Percentiles rank a stretch among this genome's conserved stretches.
Conservation (phyloP, 2,329 filamentous ascomycete genomes). For the Diaporthe ilicicola region DNA sequence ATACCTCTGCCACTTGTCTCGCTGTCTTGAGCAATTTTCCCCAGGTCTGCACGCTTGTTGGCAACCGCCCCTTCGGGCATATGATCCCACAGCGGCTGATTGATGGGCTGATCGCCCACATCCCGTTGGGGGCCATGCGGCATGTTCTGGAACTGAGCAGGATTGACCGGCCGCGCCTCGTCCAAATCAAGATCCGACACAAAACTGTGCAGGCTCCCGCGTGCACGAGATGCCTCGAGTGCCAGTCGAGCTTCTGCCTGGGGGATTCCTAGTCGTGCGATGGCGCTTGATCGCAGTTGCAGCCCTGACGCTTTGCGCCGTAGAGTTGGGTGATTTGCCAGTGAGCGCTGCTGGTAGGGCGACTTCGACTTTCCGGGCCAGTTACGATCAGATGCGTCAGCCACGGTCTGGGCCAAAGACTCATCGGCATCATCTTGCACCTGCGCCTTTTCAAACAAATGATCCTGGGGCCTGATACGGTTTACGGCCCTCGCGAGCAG, state of each 20-base stretch:
- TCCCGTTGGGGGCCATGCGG: neutral
- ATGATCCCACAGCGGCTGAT: neutral
- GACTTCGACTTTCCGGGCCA: neutral
- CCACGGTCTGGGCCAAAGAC: neutral
- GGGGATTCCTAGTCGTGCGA: neutral
- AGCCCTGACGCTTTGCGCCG: neutral
- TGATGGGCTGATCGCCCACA: neutral
- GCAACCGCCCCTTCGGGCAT: neutral
- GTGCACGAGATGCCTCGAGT: neutral
- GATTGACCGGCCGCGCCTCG: neutral
- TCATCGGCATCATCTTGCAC: neutral
- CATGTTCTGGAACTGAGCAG: neutral
- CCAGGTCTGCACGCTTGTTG: too few relatives aligned
- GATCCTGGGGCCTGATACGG: neutral
- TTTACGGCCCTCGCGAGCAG: neutral
- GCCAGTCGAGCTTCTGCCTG: neutral
- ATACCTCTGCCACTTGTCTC: neutral
- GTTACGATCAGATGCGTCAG: neutral
- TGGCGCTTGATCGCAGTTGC: neutral
- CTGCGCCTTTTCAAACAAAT: neutral
- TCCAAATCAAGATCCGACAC: neutral
- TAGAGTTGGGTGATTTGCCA: neutral
- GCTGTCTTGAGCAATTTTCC: too few relatives aligned
- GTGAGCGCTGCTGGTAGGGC: neutral
- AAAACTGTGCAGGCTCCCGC: neutral